Evolutionary conservation across 2,329 filamentous ascomycete species (phyloP), one percentile per base, ranked within the genome.

Genomic region (Laburnicola sp.): DNA sequence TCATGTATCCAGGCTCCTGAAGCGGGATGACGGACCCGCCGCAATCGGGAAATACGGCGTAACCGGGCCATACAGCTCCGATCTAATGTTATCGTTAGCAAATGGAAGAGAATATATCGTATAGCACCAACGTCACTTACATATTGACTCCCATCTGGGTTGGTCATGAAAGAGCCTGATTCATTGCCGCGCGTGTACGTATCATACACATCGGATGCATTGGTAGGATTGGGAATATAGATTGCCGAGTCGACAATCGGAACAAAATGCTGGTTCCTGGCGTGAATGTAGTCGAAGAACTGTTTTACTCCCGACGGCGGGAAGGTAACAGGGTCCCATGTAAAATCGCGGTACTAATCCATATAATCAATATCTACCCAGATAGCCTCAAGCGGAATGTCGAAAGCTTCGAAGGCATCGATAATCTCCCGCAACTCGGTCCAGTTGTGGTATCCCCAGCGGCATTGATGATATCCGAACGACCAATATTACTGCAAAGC

Each of bases 401-500:
- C 72, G 50, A 82, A 83, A 21, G 73, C 75, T 50, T 74, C 76
- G 67, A 80, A 82, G 45, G 76, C 78, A 41, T 80, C 72, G 28
- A 82, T 75, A 8, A 83, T 77, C 10, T 81, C 81, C 56, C 86
- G 80, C 2, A 90, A 65, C 26, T 83, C 78, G 1, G 82, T 81
- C 84, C 87, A 91, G 62, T 89, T 90, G 34, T 80, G 75, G 68
- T 94, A 94, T 0, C 89, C 90, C 85, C 89, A 94, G 52, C 88
- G 81, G 62, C 89, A 93, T 68, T 95, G 89, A 58, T 95, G 90
- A 66, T 82, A 93, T 0, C 91, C 91, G 53, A 95, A 84, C 0
- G 86, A 84, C 79, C 84, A 93, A 74, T 94, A 94, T 11, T 57
- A 86, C 65, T 92, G 87, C 83, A 93, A 86, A 0, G 85, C 85